A percentile compares a stretch with the other conserved stretches of the same genome.
Conservation (phyloP, 169 alveolate genomes). For the Amoebophrya sp. region DNA sequence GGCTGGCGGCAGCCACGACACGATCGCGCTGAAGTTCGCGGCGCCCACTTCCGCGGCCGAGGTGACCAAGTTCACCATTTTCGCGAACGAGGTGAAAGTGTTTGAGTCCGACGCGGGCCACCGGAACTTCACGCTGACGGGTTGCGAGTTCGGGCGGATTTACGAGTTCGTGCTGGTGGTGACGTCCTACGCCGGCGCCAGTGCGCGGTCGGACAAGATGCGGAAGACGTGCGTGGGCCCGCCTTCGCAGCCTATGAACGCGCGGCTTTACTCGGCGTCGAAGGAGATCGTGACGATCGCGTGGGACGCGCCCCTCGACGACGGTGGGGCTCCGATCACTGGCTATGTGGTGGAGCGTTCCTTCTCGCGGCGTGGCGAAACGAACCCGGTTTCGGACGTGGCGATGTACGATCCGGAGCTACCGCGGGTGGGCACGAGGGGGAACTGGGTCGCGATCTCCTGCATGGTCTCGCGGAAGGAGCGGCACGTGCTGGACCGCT, state of each 20-base stretch:
- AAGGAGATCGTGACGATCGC: not conserved
- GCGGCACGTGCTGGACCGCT: not conserved
- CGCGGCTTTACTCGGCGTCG: not conserved
- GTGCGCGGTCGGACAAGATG: not conserved
- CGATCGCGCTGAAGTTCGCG: not conserved
- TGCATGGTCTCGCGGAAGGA: not conserved
- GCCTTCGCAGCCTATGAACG: not conserved
- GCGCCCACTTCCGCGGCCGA: not conserved
- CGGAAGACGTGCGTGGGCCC: not conserved
- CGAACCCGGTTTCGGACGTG: too few relatives aligned
- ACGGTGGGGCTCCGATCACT: constrained; percentile 5
- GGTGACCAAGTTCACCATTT: not conserved
- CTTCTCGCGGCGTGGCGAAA: not conserved
- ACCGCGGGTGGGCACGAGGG: not conserved
- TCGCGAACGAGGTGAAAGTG: not conserved
- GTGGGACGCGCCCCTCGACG: constrained; percentile 14
- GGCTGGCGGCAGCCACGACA: too few relatives aligned
- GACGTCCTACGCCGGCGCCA: not conserved
- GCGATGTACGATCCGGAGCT: too few relatives aligned
- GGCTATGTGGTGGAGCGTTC: constrained; percentile 18
- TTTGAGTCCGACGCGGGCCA: not conserved
- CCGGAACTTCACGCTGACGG: not conserved
- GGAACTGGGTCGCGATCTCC: not conserved
- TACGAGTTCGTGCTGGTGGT: not conserved
- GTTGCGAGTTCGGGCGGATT: not conserved